Base-by-base conservation (phyloP, 2,329 filamentous ascomycete genomes). In the Aspergillus chevalieri region DNA sequence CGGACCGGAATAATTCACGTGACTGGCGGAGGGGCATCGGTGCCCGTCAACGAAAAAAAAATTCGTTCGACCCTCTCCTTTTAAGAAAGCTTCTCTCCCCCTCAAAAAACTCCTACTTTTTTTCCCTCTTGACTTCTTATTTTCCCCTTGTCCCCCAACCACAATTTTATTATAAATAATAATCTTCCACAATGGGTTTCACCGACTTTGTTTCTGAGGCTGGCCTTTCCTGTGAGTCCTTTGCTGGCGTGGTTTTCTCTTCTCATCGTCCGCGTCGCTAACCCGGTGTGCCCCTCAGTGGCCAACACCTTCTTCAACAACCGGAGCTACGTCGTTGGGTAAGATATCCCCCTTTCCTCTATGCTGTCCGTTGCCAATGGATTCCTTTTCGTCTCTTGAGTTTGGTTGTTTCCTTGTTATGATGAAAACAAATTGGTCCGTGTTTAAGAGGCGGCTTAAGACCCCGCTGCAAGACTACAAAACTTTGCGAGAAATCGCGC, bases 391-490 rank as follows among this genome's bases (percentile, higher is more conserved):
- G 7, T 47, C 3, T 22, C 3, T 17, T 47, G 36, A 44, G 26
- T 39, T 30, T 30, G 26, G 26, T 30, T 50, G 24, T 53, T 54
- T 48, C 54, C 55, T 58, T 57, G 57, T 71, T 68, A 80, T 86
- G 87, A 91, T 90, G 87, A 91, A 79, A 86, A 80, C 52, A 78
- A 78, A 84, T 91, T 91, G 86, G 88, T 92, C 88, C 87, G 87
- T 92, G 87, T 93, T 92, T 84, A 88, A 82, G 86, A 92, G 85
- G 84, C 84, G 86, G 82, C 81, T 89, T 87, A 92, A 92, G 87
- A 91, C 86, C 78, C 87, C 86, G 84, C 83, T 74, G 77, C 70
- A 81, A 86, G 88, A 89, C 80, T 87, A 88, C 78, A 74, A 73
- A 53, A 78, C 80, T 81, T 83, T 78, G 84, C 81, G 80, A 78